phyloP scores from a whole-genome alignment of 176 grass and related monocot genomes.

The Zea luxurians region DNA sequence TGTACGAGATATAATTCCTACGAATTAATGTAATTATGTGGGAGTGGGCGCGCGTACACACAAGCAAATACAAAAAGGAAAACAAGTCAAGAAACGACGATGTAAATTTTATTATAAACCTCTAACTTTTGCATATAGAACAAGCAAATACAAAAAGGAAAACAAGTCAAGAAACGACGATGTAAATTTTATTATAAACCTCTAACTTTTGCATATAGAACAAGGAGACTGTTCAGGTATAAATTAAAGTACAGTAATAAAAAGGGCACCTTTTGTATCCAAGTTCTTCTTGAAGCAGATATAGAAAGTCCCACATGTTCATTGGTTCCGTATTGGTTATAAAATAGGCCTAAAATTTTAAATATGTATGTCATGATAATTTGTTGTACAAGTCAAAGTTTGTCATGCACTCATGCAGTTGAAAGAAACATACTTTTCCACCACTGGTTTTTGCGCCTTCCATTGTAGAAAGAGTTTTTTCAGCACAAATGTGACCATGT shows the following conservation, averaged over 20 bases:
- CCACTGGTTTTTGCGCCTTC: constrained; percentile 47
- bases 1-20: not conserved
- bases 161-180: too few species aligned
- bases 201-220: not conserved
- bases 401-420: not conserved
- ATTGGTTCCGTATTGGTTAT: constrained; percentile 81
- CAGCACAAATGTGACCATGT: constrained; percentile 75
- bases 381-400: not conserved
- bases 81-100: too few species aligned
- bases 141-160: not conserved
- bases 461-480: constrained; percentile 53
- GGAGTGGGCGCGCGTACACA: too few species aligned
- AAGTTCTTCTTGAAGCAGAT: constrained; percentile 51
- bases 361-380: not conserved
- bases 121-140: not conserved
- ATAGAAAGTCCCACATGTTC: constrained; percentile 66
- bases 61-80: too few species aligned
- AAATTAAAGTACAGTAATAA: not conserved
- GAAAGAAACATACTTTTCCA: constrained; percentile 53
- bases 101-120: not conserved
- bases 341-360: constrained; percentile 57
- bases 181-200: not conserved
- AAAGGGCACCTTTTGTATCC: constrained; percentile 57
- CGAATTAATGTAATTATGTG: not conserved
- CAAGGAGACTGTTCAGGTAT: not conserved